phyloP scores from a whole-genome alignment of 2,329 filamentous ascomycete species.

The Colletotrichum trifolii region DNA sequence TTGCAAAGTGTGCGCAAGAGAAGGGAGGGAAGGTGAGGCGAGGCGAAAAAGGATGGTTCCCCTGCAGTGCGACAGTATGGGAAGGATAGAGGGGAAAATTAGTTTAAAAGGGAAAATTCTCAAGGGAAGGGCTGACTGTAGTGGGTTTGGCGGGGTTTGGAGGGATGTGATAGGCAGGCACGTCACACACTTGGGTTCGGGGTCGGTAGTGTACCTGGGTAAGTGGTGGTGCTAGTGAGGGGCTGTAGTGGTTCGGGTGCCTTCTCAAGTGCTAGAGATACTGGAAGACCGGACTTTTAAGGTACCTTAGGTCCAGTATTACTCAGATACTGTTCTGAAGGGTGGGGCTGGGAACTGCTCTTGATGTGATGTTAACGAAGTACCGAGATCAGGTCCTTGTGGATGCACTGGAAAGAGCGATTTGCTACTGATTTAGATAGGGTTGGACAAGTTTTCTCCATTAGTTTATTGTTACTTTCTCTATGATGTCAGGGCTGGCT shows the following conservation, averaged over 20 bases:
- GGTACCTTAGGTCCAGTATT: background rate
- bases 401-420: too few relatives aligned
- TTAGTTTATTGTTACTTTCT: too few relatives aligned
- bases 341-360: conserved; percentile 22
- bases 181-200: conserved; percentile 19
- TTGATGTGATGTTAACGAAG: too few relatives aligned
- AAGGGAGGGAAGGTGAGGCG: conserved; percentile 12
- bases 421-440: too few relatives aligned
- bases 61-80: conserved; percentile 14
- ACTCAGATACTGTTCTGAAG: conserved; percentile 31
- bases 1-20: conserved; percentile 18
- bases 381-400: too few relatives aligned
- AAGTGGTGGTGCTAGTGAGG: too few relatives aligned
- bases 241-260: too few relatives aligned
- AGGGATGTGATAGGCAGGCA: conserved; percentile 36
- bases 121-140: conserved; percentile 37
- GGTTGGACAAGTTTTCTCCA: too few relatives aligned
- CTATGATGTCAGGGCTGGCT: too few relatives aligned
- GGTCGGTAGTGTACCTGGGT: too few relatives aligned
- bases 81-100: conserved; percentile 36
- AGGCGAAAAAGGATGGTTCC: conserved; percentile 14
- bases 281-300: too few relatives aligned
- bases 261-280: too few relatives aligned
- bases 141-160: conserved; percentile 38
- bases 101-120: conserved; percentile 38